Base-by-base conservation (phyloP, 306 rosid species). In the Leucaena leucocephala region DNA sequence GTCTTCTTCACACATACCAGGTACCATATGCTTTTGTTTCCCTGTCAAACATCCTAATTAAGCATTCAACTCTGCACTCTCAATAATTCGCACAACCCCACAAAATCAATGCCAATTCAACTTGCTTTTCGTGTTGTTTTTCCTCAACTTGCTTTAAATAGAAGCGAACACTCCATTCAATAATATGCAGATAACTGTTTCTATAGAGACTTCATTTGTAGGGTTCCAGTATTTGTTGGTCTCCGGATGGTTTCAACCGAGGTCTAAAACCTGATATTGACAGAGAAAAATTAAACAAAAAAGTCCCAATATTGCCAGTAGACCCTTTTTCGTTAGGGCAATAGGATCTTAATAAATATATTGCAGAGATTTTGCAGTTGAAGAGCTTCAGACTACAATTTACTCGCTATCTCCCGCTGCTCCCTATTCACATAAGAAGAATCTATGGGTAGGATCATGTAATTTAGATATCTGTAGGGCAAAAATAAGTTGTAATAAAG, bases 401-500 rank as follows among this genome's bases (percentile, higher is more conserved):
- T 14, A 65, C 81, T 86, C 84, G 49, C 76, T 71, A 39, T 82
- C 79, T 67, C 59, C 59, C 58, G 36, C 80, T 80, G 52, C 66
- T 22, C 80, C 78, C 85, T 35, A 61, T 77, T 90, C 91, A 86
- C 90, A 91, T 82, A 89, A 87, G 77, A 78, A 82, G 80, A 49
- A 49, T 49, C 55, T 49, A 49, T 13, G 55, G 55, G 55, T 49
- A 14, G n/a, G 27, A 27, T 27, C 27, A 27, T 27, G 27, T 27
- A 27, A 27, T 27, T 27, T 27, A 27, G 27, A 27, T 27, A 27
- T 27, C 27, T 27, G 1, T 27, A 50, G 68, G 76, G 68, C 71
- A 71, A 58, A 78, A 74, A 49, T 62, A 19, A 72, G 67, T 48
- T 4, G 44, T 40, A 40, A 40, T 40, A 40, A 40, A 38, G 40